A percentile compares a stretch with the other conserved stretches of the same genome.
Evolutionary conservation across 495 filamentous ascomycete species (phyloP).

Genomic region (Xylaria grammica): DNA sequence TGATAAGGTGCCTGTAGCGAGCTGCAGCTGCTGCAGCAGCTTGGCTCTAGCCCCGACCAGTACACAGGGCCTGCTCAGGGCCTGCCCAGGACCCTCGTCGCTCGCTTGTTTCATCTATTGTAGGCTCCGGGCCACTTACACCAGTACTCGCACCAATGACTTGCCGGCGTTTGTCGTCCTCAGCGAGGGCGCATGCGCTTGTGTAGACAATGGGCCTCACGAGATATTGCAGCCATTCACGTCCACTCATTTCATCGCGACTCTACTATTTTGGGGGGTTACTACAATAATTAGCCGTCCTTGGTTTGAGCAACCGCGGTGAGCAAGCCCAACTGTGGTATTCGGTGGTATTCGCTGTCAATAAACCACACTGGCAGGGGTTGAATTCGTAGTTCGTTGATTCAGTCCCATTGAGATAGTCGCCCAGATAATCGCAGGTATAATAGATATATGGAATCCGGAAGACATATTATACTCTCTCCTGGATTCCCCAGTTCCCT

Average conservation of each 20-base stretch:
- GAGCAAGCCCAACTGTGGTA: slow-evolving; percentile 3
- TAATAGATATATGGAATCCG: slow-evolving; percentile 29
- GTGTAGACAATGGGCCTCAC: slow-evolving; percentile 7
- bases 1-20: not conserved
- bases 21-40: not conserved
- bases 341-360: not conserved
- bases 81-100: slow-evolving; percentile 31
- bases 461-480: not conserved
- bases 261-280: slow-evolving; percentile 21
- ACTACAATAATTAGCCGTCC: slow-evolving; percentile 3
- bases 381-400: not conserved
- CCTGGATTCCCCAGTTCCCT: slow-evolving; percentile 18
- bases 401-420: slow-evolving; percentile 15
- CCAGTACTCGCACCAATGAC: slow-evolving; percentile 42
- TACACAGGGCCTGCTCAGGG: not conserved
- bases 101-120: slow-evolving; percentile 50
- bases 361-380: slow-evolving; percentile 4
- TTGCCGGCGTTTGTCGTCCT: slow-evolving; percentile 19
- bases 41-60: not conserved
- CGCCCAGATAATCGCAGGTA: slow-evolving; percentile 12
- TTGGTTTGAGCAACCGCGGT: slow-evolving; percentile 23
- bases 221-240: slow-evolving; percentile 17
- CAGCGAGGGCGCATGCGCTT: slow-evolving; percentile 22
- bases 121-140: slow-evolving; percentile 29
- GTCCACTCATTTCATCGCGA: slow-evolving; percentile 18